Percentiles rank a stretch among this genome's conserved stretches.
Evolutionary conservation across 1,139 yeast species (phyloP).

Genomic region (Wickerhamiella infanticola): DNA sequence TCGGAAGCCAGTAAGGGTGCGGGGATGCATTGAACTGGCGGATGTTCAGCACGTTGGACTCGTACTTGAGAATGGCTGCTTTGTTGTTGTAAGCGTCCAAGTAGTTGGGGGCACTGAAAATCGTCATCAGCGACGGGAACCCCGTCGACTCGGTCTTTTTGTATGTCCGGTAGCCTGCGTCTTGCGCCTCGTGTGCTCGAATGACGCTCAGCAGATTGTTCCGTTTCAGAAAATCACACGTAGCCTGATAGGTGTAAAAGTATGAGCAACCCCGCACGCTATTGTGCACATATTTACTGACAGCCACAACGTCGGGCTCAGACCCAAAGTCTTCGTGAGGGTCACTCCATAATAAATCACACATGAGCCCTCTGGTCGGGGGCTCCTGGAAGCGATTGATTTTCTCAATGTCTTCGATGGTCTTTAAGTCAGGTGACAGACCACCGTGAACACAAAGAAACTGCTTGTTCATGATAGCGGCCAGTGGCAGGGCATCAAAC

Average conservation of each 20-base stretch:
- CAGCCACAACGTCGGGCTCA: conserved; percentile 37
- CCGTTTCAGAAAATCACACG: conserved; percentile 63
- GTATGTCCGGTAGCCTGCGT: conserved; percentile 93
- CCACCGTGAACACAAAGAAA: conserved; percentile 97
- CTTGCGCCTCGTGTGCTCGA: conserved; percentile 96
- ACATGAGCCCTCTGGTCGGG: conserved; percentile 87
- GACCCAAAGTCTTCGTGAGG: conserved; percentile 81
- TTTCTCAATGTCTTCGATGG: conserved; percentile 51
- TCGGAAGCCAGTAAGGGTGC: conserved; percentile 95
- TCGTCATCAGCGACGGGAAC: conserved; percentile 83
- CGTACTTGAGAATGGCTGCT: conserved; percentile 87
- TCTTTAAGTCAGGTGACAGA: conserved; percentile 68
- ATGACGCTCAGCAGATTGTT: conserved; percentile 72
- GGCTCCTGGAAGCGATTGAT: conserved; percentile 82
- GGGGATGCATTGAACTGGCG: conserved; percentile 87
- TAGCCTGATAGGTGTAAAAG: conserved; percentile 74
- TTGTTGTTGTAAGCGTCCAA: conserved; percentile 86
- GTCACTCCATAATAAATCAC: conserved; percentile 94
- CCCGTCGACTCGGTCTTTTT: conserved; percentile 73
- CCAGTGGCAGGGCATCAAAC: conserved; percentile 79
- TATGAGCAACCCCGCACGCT: conserved; percentile 86
- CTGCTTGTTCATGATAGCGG: conserved; percentile 88
- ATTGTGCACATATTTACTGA: conserved; percentile 43
- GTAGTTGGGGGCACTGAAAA: conserved; percentile 94
- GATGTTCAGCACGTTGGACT: conserved; percentile 83